These are phyloP conservation scores for Chaetoceros tenuissimus DNA, from an alignment of 108 stramenopile species.

Conservation along the genomic window DNA sequence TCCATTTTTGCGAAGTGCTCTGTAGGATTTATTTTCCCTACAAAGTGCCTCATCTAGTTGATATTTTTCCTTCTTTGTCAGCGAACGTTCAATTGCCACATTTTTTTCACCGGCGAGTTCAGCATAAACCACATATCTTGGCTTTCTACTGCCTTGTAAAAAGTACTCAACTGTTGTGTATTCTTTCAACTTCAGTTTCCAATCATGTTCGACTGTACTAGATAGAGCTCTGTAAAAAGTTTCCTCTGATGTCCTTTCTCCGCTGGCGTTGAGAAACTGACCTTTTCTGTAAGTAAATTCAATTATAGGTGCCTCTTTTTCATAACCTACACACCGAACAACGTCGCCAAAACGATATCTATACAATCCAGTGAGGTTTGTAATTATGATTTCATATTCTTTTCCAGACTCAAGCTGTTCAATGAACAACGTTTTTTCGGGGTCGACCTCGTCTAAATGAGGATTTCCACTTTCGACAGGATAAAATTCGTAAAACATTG, in stretches of 20 bases:
- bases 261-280: constrained; percentile 6
- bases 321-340: constrained; percentile 5
- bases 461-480: neutral
- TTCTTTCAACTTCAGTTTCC: constrained; percentile 1
- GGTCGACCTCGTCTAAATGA: neutral
- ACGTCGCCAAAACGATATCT: constrained; percentile 9
- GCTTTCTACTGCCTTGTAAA: neutral
- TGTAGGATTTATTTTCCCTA: neutral
- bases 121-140: constrained; percentile 6
- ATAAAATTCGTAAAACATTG: constrained; percentile 10
- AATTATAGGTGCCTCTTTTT: constrained; percentile 4
- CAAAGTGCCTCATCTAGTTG: neutral
- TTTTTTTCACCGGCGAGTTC: neutral
- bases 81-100: neutral
- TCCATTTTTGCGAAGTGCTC: neutral
- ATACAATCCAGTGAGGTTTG: constrained; percentile 8
- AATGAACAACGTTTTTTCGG: neutral
- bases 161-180: constrained; percentile 6
- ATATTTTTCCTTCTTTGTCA: neutral
- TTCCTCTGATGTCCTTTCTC: constrained; percentile 8
- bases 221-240: constrained; percentile 4
- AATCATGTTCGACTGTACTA: neutral
- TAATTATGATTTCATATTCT: constrained; percentile 6
- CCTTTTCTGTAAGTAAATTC: constrained; percentile 10
- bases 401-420: constrained; percentile 6